Conservation (phyloP, 345 rosid genomes). For the Excoecaria cochinchinensis region DNA sequence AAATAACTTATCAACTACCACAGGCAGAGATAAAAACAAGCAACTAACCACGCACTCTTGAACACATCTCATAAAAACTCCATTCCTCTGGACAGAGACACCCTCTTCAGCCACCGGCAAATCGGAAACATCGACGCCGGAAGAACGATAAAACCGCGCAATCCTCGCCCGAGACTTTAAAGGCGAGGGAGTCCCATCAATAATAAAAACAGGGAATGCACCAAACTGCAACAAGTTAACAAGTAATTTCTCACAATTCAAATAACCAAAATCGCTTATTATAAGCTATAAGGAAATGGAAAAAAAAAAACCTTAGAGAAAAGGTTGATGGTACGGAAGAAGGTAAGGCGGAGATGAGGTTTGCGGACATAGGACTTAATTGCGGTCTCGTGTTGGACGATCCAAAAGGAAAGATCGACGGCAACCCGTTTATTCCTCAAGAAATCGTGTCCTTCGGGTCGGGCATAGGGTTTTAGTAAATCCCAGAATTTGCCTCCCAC, state of each 20-base stretch:
- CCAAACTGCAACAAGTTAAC: slow-evolving; percentile 67
- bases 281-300: not conserved
- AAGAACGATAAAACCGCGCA: slow-evolving; percentile 52
- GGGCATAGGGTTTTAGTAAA: slow-evolving; percentile 60
- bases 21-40: not conserved
- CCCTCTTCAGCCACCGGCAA: slow-evolving; percentile 41
- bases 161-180: slow-evolving; percentile 76
- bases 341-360: too few species aligned
- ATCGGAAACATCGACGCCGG: slow-evolving; percentile 49
- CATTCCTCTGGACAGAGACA: slow-evolving; percentile 67
- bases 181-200: slow-evolving; percentile 85
- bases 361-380: slow-evolving; percentile 41
- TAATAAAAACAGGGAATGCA: slow-evolving; percentile 80
- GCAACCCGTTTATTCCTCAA: slow-evolving; percentile 75
- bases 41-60: slow-evolving; percentile 71
- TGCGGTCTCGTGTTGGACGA: slow-evolving; percentile 84
- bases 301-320: slow-evolving; percentile 63
- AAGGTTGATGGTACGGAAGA: slow-evolving; percentile 81
- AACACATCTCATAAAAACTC: slow-evolving; percentile 54
- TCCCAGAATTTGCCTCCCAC: slow-evolving; percentile 96
- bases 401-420: slow-evolving; percentile 86
- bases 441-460: slow-evolving; percentile 54
- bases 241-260: not conserved
- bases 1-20: not conserved
- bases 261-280: too few species aligned